These are phyloP conservation scores for Aspergillus steynii DNA, from an alignment of 495 filamentous ascomycete genomes.

Conservation along the genomic window DNA sequence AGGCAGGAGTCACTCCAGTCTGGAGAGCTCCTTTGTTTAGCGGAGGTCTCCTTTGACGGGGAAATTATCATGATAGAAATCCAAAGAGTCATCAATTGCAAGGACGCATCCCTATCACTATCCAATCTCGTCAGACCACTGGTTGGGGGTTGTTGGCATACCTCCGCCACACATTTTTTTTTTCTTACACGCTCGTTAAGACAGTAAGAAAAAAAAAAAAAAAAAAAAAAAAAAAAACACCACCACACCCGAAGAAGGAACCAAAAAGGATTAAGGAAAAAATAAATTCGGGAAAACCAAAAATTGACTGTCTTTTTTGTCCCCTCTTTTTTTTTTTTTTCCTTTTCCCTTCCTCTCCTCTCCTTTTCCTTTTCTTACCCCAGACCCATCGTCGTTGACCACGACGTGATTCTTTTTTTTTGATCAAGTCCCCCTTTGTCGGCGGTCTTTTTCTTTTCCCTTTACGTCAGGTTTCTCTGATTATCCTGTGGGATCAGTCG, in stretches of 20 bases:
- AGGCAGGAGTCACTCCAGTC: too few species aligned
- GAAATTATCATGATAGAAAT: too few species aligned
- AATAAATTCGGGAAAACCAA: constrained; percentile 18
- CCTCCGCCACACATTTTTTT: constrained; percentile 2
- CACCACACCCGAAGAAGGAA: constrained; percentile 1
- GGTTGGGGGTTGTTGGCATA: too few species aligned
- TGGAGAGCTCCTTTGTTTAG: too few species aligned
- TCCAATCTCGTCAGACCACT: too few species aligned
- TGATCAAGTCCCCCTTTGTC: constrained; percentile 17
- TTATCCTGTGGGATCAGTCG: constrained; percentile 22
- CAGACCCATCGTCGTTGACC: constrained; percentile 27
- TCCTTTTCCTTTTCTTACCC: constrained; percentile 13
- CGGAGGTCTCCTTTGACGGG: too few species aligned
- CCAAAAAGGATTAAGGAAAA: constrained; percentile 14
- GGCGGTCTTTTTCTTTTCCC: constrained; percentile 25
- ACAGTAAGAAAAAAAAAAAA: not conserved
- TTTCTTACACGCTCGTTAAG: constrained; percentile 3
- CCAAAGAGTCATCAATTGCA: too few species aligned
- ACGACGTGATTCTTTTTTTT: constrained; percentile 21
- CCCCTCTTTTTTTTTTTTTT: constrained; percentile 13
- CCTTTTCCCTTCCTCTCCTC: constrained; percentile 8
- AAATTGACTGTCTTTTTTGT: constrained; percentile 23
- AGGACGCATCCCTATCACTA: too few species aligned
- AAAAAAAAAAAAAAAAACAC: not conserved
- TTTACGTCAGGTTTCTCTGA: constrained; percentile 28